Evolutionary conservation across 2,329 filamentous ascomycete species (phyloP), one percentile per base, ranked within the genome.

Genomic region (Cytospora leucostoma): DNA sequence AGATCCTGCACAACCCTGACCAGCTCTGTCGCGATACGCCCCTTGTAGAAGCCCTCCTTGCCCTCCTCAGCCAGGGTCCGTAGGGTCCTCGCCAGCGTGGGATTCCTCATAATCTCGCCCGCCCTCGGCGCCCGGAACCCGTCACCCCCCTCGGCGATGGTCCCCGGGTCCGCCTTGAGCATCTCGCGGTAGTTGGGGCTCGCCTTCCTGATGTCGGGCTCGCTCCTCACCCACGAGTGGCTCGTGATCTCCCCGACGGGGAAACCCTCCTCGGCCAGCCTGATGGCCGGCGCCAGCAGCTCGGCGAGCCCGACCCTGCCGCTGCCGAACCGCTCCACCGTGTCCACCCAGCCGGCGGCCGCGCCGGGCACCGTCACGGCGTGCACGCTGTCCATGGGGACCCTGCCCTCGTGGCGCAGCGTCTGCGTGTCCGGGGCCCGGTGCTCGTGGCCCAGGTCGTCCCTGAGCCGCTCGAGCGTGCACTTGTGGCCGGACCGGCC

Each of bases 301-400:
- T 96, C 87, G 68, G 86, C 84, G 77, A 98, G 70, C 10, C 81
- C 86, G 15, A 98, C 70, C 73, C 90, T 96, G 2, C 92, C 92
- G 74, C 93, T 97, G 17, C 95, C 95, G 72, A 98, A 97, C 60
- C 86, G 87, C 75, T 93, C 89, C 1, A 97, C 83, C 0, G 90
- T 89, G 75, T 99, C 95, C 32, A 91, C 88, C 95, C 95, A 99
- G 0, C 94, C 95, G 0, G 93, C 95, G 0, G 95, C 87, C 1
- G 95, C 93, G 7, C 95, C 95, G 0, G 95, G 95, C 0, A 95
- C 88, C 1, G 93, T 97, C 1, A 92, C 91, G 11, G 93, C 84
- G 72, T 96, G 90, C 15, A 91, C 88, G 71, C 89, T 94, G 38
- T 78, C 76, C 78, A 89, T 86, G 17, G 93, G 93, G 37, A 97